Conservation (phyloP, 2,329 filamentous ascomycete genomes). For the Lachnellula hyalina region DNA sequence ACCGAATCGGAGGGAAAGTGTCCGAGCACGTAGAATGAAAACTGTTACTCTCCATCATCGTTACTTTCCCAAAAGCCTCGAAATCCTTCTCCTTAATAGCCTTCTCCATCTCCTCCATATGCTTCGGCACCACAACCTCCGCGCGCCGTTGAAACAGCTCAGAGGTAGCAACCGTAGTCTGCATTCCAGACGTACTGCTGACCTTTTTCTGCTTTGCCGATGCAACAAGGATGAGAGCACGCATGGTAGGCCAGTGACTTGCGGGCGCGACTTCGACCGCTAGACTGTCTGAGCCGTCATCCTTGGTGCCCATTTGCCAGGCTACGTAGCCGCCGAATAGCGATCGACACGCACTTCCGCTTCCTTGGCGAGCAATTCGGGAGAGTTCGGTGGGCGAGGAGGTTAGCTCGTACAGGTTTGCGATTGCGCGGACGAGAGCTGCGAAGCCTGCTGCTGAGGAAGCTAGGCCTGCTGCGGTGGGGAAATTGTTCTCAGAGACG, state of each 20-base stretch:
- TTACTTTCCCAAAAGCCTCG: constrained; percentile 77
- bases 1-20: constrained; percentile 96
- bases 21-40: constrained; percentile 96
- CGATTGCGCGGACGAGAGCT: constrained; percentile 75
- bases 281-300: constrained; percentile 79
- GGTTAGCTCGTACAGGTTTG: constrained; percentile 82
- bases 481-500: constrained; percentile 98
- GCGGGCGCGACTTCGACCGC: constrained; percentile 86
- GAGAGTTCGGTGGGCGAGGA: constrained; percentile 78
- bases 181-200: constrained; percentile 89
- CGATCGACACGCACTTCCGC: constrained; percentile 87
- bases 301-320: constrained; percentile 74
- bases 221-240: constrained; percentile 83
- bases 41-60: constrained; percentile 94
- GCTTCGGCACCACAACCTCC: constrained; percentile 67
- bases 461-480: constrained; percentile 86
- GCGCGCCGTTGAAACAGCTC: constrained; percentile 79
- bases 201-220: constrained; percentile 95
- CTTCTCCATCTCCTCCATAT: constrained; percentile 81
- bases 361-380: constrained; percentile 86
- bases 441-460: constrained; percentile 67
- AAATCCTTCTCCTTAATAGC: constrained; percentile 79
- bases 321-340: constrained; percentile 95
- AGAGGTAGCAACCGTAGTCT: constrained; percentile 88
- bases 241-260: constrained; percentile 92